These are phyloP conservation scores for Golubevia sp. DNA, from an alignment of 1,284 basidiomycete genomes.

Conservation along the genomic window DNA sequence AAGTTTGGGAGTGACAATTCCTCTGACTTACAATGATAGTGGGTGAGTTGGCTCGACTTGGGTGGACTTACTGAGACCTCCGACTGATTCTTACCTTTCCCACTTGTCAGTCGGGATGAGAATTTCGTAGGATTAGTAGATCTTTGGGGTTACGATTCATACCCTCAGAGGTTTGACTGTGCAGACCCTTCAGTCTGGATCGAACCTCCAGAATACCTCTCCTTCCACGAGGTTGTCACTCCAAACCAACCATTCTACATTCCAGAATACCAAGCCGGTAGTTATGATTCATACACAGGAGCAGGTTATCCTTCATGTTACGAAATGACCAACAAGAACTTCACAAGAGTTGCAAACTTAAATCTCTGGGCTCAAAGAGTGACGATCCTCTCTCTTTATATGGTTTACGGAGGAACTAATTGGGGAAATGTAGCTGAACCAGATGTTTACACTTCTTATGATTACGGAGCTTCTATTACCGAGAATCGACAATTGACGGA, in stretches of 20 bases:
- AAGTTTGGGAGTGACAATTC: slow-evolving; percentile 24
- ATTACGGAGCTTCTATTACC: slow-evolving; percentile 73
- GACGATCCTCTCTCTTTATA: slow-evolving; percentile 8
- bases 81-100: no score
- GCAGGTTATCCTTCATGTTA: slow-evolving; percentile 23
- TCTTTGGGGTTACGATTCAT: slow-evolving; percentile 69
- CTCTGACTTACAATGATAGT: slow-evolving; percentile 35
- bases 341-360: slow-evolving; percentile 25
- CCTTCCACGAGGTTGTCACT: slow-evolving; percentile 60
- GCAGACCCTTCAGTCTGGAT: slow-evolving; percentile 70
- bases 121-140: slow-evolving; percentile 63
- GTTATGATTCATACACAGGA: slow-evolving; percentile 38
- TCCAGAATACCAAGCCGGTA: slow-evolving; percentile 66
- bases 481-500: slow-evolving; percentile 73
- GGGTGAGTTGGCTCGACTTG: slow-evolving; percentile 11
- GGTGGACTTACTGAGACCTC: no score
- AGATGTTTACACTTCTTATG: slow-evolving; percentile 62
- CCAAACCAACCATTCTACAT: slow-evolving; percentile 71
- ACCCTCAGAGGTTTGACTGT: slow-evolving; percentile 76
- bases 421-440: slow-evolving; percentile 3
- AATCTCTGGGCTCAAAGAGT: slow-evolving; percentile 25
- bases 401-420: slow-evolving; percentile 2
- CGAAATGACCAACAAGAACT: slow-evolving; percentile 24
- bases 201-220: slow-evolving; percentile 28
- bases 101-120: slow-evolving; percentile 15